These are phyloP conservation scores for Anisodus tanguticus DNA, from an alignment of 257 asterid genomes.

Conservation along the genomic window DNA sequence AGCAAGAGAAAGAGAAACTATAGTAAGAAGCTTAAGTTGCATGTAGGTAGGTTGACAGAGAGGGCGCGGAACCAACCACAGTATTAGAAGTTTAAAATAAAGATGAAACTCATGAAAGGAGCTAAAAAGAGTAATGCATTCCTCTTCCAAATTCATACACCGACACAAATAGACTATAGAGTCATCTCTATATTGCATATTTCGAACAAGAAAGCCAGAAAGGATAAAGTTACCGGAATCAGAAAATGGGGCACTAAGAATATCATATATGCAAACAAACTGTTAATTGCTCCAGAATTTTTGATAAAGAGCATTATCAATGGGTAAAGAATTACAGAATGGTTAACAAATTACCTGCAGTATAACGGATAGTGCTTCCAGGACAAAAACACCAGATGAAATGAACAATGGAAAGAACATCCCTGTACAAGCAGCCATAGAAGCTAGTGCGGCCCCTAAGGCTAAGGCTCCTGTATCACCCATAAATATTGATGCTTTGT, in stretches of 20 bases:
- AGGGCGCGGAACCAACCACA: not conserved
- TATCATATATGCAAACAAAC: not conserved
- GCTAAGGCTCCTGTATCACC: conserved; percentile 92
- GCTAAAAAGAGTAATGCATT: not conserved
- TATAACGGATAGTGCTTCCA: conserved; percentile 64
- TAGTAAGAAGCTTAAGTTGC: conserved; percentile 5
- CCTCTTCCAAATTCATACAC: not conserved
- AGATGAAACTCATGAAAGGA: not conserved
- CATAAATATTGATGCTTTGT: conserved; percentile 81
- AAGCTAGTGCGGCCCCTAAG: conserved; percentile 92
- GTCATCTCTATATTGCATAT: conserved; percentile 2
- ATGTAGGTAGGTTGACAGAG: not conserved
- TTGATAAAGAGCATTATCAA: conserved; percentile 1
- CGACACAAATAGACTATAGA: not conserved
- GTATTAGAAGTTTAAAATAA: not conserved
- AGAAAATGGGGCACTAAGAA: not conserved
- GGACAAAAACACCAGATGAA: conserved; percentile 71
- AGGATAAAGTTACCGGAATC: not conserved
- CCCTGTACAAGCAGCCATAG: conserved; percentile 96
- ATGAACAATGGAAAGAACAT: conserved; percentile 88
- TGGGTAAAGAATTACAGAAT: not conserved
- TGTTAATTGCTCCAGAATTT: not conserved
- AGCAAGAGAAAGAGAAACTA: not conserved
- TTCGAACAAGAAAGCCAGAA: not conserved
- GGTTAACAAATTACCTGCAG: conserved; percentile 55